These are phyloP conservation scores for Tricholomella constricta DNA, from an alignment of 768 basidiomycete genomes.

Conservation along the genomic window DNA sequence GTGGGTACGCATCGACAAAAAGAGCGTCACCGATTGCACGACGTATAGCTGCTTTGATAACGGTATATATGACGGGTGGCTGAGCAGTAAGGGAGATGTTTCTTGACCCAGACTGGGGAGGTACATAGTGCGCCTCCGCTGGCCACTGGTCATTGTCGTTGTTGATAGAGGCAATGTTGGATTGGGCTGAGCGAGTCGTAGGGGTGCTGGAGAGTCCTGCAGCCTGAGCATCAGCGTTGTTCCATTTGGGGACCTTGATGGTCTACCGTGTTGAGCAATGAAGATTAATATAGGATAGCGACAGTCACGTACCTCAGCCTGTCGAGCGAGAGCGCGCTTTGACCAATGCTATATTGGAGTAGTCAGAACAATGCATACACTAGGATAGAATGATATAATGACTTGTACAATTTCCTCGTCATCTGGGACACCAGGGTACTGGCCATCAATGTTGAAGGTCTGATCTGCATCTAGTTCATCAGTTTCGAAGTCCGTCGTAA, in stretches of 20 bases:
- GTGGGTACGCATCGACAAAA: conserved; percentile 2
- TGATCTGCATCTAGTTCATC: not conserved
- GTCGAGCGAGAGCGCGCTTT: not conserved
- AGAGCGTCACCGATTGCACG: conserved; percentile 4
- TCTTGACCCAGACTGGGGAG: not conserved
- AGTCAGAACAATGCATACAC: not conserved
- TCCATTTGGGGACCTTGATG: too few species aligned
- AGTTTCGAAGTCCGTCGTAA: not conserved
- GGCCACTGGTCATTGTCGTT: not conserved
- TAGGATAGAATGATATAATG: not conserved
- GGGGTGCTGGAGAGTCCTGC: not conserved
- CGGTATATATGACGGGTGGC: not conserved
- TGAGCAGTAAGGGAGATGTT: conserved; percentile 5
- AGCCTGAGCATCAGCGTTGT: not conserved
- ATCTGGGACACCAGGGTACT: not conserved
- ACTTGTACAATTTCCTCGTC: not conserved
- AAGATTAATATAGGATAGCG: too few species aligned
- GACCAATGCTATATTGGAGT: not conserved
- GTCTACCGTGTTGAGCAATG: not conserved
- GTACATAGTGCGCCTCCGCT: conserved; percentile 1
- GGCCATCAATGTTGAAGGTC: not conserved
- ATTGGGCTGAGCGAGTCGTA: too few species aligned
- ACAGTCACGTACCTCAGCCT: too few species aligned
- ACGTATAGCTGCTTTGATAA: conserved; percentile 11
- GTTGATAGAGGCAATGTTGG: too few species aligned